Conservation (phyloP, 2,329 filamentous ascomycete species). For the Ceratocystis papillata region DNA sequence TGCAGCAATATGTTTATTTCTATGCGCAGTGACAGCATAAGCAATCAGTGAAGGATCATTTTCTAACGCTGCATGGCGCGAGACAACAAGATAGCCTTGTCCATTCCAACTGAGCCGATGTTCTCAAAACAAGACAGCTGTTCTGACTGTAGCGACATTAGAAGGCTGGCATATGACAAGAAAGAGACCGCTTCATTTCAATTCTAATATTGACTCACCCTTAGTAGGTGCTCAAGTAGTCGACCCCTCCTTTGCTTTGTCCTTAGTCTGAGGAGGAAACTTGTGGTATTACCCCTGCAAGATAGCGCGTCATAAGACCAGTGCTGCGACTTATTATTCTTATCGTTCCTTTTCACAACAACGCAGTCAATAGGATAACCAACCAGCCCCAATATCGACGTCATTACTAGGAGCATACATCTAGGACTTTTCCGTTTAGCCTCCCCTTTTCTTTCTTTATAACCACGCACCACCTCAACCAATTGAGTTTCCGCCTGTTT, state of each 20-base stretch:
- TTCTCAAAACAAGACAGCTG: too few species aligned
- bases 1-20: too few species aligned
- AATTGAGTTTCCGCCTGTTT: neutral
- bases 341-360: constrained; percentile 1
- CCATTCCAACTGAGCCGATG: too few species aligned
- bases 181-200: neutral
- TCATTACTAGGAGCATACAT: neutral
- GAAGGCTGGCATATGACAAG: too few species aligned
- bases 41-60: too few species aligned
- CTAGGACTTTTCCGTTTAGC: neutral
- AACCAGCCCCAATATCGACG: neutral
- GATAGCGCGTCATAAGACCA: constrained; percentile 6
- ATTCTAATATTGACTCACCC: neutral
- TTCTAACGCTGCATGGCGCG: too few species aligned
- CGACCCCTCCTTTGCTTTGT: neutral
- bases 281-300: neutral
- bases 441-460: neutral
- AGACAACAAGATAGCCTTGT: too few species aligned
- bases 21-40: too few species aligned
- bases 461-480: neutral
- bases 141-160: too few species aligned
- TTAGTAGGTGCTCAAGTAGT: neutral
- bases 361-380: neutral
- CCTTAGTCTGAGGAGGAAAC: neutral
- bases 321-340: neutral